phyloP scores from a whole-genome alignment of 2,329 filamentous ascomycete genomes.

The Aspergillus transmontanensis region DNA sequence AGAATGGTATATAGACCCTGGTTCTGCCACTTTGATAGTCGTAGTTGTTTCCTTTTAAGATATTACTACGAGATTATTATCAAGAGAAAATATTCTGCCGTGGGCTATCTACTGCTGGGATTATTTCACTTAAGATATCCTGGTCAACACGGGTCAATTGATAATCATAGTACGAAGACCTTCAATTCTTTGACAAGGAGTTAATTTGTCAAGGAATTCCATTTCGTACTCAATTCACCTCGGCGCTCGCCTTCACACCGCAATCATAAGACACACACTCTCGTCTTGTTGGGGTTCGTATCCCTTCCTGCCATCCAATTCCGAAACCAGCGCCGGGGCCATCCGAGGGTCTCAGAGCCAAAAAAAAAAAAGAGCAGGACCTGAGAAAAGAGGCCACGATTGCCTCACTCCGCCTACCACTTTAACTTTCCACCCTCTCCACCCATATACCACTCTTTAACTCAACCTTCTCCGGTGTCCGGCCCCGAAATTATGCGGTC shows the following conservation, averaged over 20 bases:
- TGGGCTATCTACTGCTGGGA: background rate
- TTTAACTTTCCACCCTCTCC: constrained; percentile 3
- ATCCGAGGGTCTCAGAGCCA: background rate
- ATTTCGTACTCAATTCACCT: background rate
- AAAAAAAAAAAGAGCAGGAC: background rate
- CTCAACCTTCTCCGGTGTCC: constrained; percentile 14
- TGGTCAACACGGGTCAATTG: background rate
- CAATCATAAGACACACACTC: background rate
- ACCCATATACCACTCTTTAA: constrained; percentile 5
- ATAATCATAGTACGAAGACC: background rate
- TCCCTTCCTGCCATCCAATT: constrained; percentile 2
- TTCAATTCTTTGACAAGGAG: background rate
- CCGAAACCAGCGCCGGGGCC: background rate
- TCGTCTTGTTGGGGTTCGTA: background rate
- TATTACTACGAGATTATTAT: background rate
- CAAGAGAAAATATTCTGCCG: background rate
- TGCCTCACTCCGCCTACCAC: constrained; percentile 10
- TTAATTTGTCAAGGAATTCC: background rate
- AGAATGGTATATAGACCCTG: constrained; percentile 9
- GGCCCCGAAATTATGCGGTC: constrained; percentile 19
- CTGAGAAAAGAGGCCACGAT: constrained; percentile 16
- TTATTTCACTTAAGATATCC: background rate
- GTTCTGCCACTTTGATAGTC: background rate
- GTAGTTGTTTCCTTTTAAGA: background rate
- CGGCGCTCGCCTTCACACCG: background rate